phyloP scores from a whole-genome alignment of 2,329 filamentous ascomycete genomes.

The Fusarium pininemorale region DNA sequence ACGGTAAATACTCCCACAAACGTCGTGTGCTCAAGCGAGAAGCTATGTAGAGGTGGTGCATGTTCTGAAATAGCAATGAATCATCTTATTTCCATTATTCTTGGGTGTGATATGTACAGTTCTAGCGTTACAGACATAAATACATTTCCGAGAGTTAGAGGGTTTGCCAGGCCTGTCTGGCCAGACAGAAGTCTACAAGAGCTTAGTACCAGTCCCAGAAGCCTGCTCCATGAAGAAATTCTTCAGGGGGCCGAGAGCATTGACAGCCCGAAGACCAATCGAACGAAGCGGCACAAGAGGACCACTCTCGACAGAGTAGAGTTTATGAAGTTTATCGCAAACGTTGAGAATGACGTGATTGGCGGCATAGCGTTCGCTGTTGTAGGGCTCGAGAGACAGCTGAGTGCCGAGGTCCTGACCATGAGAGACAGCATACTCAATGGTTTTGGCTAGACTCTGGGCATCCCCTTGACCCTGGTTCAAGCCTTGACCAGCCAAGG shows the following conservation, averaged over 20 bases:
- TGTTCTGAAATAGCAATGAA: slow-evolving; percentile 40
- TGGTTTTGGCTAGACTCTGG: slow-evolving; percentile 76
- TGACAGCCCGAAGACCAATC: slow-evolving; percentile 78
- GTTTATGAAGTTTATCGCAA: slow-evolving; percentile 90
- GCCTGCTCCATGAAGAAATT: slow-evolving; percentile 84
- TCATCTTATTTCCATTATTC: slow-evolving; percentile 27
- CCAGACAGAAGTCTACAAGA: slow-evolving; percentile 43
- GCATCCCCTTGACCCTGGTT: slow-evolving; percentile 94
- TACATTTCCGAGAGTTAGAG: not conserved
- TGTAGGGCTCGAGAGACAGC: slow-evolving; percentile 83
- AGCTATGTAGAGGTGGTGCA: slow-evolving; percentile 40
- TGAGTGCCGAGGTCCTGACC: slow-evolving; percentile 87
- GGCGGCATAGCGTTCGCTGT: slow-evolving; percentile 79
- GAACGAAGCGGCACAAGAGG: slow-evolving; percentile 84
- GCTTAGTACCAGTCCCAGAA: slow-evolving; percentile 62
- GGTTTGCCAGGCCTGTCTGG: not conserved
- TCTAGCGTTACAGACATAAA: slow-evolving; percentile 31
- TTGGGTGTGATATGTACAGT: slow-evolving; percentile 12
- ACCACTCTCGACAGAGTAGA: slow-evolving; percentile 83
- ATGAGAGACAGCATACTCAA: slow-evolving; percentile 79
- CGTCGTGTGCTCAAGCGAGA: slow-evolving; percentile 42
- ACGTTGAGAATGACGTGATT: slow-evolving; percentile 84
- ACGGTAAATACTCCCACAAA: slow-evolving; percentile 51
- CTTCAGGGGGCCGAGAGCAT: slow-evolving; percentile 80
- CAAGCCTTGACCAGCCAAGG: slow-evolving; percentile 91